Evolutionary conservation across 2,329 filamentous ascomycete species (phyloP).

Genomic region (Xylaria sp.): DNA sequence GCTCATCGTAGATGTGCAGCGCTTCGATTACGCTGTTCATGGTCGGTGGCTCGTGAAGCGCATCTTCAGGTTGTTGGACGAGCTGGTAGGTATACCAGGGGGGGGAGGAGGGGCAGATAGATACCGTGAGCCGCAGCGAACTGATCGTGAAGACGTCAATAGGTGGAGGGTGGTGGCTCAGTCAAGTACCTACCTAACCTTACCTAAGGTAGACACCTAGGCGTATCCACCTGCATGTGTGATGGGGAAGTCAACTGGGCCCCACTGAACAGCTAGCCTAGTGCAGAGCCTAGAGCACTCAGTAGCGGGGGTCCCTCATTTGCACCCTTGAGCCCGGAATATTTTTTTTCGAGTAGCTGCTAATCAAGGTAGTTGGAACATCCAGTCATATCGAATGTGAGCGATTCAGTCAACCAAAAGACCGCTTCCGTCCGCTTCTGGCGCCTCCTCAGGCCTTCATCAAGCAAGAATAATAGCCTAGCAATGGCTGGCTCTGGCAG

Average conservation of each 20-base stretch:
- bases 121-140: no score
- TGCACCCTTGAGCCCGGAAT: conserved; percentile 41
- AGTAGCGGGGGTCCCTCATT: conserved; percentile 33
- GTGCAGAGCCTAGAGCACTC: conserved; percentile 2
- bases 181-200: no score
- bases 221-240: neutral
- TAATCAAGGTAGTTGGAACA: neutral
- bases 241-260: no score
- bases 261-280: conserved; percentile 7
- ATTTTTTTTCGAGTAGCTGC: conserved; percentile 29
- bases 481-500: conserved; percentile 55
- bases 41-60: conserved; percentile 53
- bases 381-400: conserved; percentile 16
- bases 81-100: neutral
- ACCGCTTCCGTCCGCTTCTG: conserved; percentile 17
- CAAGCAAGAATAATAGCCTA: conserved; percentile 13
- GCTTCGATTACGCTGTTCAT: conserved; percentile 94
- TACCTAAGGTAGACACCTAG: no score
- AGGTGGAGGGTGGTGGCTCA: no score
- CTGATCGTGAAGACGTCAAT: no score
- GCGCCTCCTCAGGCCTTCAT: neutral
- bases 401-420: conserved; percentile 17
- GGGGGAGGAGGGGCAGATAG: conserved; percentile 7
- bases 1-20: conserved; percentile 96
- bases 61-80: conserved; percentile 40